A percentile compares a stretch with the other conserved stretches of the same genome.
Evolutionary conservation across 2,329 filamentous ascomycete species (phyloP).

Genomic region (Elsinoe ampelina): DNA sequence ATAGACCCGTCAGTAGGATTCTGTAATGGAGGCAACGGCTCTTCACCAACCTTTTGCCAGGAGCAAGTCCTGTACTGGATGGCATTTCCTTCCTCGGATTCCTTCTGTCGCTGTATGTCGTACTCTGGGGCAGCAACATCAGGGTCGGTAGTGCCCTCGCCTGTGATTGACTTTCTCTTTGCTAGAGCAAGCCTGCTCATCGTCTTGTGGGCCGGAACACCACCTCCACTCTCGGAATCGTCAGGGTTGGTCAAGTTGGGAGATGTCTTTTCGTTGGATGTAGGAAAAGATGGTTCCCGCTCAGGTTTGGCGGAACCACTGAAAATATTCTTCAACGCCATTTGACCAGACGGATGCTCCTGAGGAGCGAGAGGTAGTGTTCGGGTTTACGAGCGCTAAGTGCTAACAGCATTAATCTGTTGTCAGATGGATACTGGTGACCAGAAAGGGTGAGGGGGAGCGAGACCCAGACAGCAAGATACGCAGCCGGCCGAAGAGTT

Average conservation of each 20-base stretch:
- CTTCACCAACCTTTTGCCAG: constrained; percentile 66
- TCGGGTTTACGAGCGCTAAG: constrained; percentile 27
- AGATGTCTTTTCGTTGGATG: constrained; percentile 16
- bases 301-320: constrained; percentile 14
- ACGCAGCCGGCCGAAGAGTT: neutral
- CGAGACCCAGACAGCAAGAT: neutral
- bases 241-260: constrained; percentile 19
- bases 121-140: constrained; percentile 32
- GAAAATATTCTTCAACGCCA: constrained; percentile 36
- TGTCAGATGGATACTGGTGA: neutral
- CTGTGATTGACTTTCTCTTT: constrained; percentile 28
- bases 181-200: constrained; percentile 35
- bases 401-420: constrained; percentile 32
- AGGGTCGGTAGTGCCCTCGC: constrained; percentile 16
- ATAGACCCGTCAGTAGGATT: constrained; percentile 2
- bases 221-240: constrained; percentile 22
- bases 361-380: constrained; percentile 32
- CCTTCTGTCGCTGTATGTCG: constrained; percentile 58
- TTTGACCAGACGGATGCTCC: constrained; percentile 41
- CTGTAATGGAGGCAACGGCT: neutral
- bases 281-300: constrained; percentile 14
- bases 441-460: neutral
- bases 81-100: constrained; percentile 62
- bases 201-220: constrained; percentile 25
- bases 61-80: constrained; percentile 91